Evolutionary conservation across 331 rosid species (phyloP).

Genomic region (Pyrus hybrid): DNA sequence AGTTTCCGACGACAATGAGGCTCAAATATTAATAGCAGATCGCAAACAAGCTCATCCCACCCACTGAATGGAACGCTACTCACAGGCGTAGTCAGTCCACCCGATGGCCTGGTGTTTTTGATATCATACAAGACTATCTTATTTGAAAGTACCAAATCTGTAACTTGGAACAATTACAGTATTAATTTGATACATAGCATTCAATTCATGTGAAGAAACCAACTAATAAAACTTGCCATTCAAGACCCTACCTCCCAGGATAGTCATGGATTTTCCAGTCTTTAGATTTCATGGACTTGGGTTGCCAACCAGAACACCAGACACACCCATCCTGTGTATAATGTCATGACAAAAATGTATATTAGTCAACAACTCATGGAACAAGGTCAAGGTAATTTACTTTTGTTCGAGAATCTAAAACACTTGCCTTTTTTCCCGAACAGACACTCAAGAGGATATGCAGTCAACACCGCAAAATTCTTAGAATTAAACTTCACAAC

Average conservation of each 20-base stretch:
- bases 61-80: conserved; percentile 26
- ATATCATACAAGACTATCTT: conserved; percentile 68
- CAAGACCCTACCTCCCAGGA: conserved; percentile 72
- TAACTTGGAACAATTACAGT: conserved; percentile 24
- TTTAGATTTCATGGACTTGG: conserved; percentile 36
- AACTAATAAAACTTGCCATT: neutral
- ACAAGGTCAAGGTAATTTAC: neutral
- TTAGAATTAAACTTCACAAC: conserved; percentile 45
- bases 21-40: neutral
- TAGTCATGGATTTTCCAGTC: conserved; percentile 44
- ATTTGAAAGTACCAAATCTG: conserved; percentile 87
- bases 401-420: neutral
- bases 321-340: conserved; percentile 29
- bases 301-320: conserved; percentile 75
- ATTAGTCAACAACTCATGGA: neutral
- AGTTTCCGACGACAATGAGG: neutral
- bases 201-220: neutral
- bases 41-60: neutral
- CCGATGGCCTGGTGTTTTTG: conserved; percentile 60
- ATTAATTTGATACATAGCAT: neutral
- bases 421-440: conserved; percentile 40
- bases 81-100: conserved; percentile 75
- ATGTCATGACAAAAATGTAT: conserved; percentile 1
- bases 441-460: conserved; percentile 67
- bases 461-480: conserved; percentile 37